phyloP scores from a whole-genome alignment of 345 rosid species.

The Euphorbia lathyris region DNA sequence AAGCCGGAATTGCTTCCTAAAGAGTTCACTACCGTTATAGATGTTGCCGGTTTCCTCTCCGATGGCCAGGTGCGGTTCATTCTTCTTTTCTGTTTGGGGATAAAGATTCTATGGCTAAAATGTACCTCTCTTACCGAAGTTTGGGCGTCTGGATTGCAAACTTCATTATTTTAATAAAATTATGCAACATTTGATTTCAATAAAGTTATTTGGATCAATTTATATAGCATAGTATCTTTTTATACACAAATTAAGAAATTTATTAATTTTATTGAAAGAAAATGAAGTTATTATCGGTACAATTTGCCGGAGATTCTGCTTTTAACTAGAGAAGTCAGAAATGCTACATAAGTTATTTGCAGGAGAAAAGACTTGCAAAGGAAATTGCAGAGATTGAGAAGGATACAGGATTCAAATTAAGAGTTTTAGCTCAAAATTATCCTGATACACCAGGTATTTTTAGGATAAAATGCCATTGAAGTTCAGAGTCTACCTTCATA shows the following conservation, averaged over 20 bases:
- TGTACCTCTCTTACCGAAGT: too few species aligned
- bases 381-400: slow-evolving; percentile 73
- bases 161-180: too few species aligned
- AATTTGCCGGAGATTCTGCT: too few species aligned
- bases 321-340: background rate
- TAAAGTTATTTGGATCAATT: too few species aligned
- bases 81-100: background rate
- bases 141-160: too few species aligned
- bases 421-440: slow-evolving; percentile 89
- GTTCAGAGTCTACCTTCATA: too few species aligned
- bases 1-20: slow-evolving; percentile 88
- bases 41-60: slow-evolving; percentile 89
- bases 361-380: slow-evolving; percentile 73
- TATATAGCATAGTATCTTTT: too few species aligned
- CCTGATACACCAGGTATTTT: slow-evolving; percentile 80
- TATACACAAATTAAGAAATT: too few species aligned
- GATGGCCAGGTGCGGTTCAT: slow-evolving; percentile 67
- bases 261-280: too few species aligned
- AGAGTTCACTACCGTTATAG: slow-evolving; percentile 78
- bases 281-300: too few species aligned
- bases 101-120: background rate
- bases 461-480: too few species aligned
- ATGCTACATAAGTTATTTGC: slow-evolving; percentile 18
- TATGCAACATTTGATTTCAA: too few species aligned
- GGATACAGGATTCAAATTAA: slow-evolving; percentile 81